These are phyloP conservation scores for Termitomyces sp. DNA, from an alignment of 768 basidiomycete genomes.

Conservation along the genomic window DNA sequence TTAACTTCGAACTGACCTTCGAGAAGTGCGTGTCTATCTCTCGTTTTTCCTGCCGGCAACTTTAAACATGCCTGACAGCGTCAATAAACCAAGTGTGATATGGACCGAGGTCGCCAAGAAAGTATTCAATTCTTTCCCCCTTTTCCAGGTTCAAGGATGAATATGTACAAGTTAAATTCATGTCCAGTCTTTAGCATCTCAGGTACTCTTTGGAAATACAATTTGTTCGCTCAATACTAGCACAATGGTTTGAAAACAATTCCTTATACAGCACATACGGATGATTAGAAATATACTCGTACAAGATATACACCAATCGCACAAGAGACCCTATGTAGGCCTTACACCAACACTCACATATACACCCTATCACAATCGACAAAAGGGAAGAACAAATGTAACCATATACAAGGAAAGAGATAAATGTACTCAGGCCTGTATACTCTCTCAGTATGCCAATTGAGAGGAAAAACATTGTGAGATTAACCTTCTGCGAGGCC, in stretches of 20 bases:
- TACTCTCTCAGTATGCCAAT: neutral
- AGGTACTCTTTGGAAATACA: neutral
- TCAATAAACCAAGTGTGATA: slow-evolving; percentile 49
- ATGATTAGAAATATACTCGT: neutral
- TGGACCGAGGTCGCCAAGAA: slow-evolving; percentile 26
- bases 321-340: neutral
- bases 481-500: slow-evolving; percentile 15
- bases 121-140: slow-evolving; percentile 1
- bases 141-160: slow-evolving; percentile 5
- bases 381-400: neutral
- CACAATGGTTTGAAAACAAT: neutral
- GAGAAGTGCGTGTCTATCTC: slow-evolving; percentile 34
- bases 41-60: neutral
- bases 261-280: neutral
- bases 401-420: neutral
- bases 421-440: neutral
- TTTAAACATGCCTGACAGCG: slow-evolving; percentile 23
- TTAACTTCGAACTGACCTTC: slow-evolving; percentile 43
- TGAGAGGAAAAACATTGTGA: neutral
- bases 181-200: neutral
- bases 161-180: neutral
- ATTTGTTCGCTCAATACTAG: neutral
- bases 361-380: neutral
- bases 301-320: neutral
- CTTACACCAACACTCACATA: neutral